Evolutionary conservation across 805 yeast species (phyloP).

Genomic region (Saccharomycopsis sp.): DNA sequence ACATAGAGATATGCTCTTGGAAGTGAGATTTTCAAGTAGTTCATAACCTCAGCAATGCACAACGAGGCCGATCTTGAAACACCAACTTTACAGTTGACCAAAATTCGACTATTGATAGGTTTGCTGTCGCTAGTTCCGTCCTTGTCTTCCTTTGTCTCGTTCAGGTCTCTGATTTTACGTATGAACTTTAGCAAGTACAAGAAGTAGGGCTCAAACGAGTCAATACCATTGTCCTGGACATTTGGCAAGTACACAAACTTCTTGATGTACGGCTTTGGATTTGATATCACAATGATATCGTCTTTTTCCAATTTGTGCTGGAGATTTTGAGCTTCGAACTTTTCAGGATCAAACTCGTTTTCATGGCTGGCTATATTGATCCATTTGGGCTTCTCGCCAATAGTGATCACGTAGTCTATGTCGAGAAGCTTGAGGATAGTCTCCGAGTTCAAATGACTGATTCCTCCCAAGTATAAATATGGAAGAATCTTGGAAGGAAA

Average conservation of each 20-base stretch:
- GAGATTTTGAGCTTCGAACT: constrained; percentile 2
- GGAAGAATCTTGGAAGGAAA: constrained; percentile 81
- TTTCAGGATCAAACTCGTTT: constrained; percentile 15
- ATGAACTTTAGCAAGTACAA: constrained; percentile 17
- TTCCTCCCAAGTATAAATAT: constrained; percentile 79
- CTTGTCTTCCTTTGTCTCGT: constrained; percentile 38
- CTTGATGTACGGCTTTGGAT: constrained; percentile 20
- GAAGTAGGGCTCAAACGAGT: constrained; percentile 45
- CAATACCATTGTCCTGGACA: constrained; percentile 89
- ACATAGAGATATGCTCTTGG: constrained; percentile 83
- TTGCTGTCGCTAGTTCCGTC: neutral
- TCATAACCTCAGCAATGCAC: constrained; percentile 93
- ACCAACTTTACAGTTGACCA: constrained; percentile 94
- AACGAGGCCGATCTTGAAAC: constrained; percentile 94
- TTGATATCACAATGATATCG: constrained; percentile 19
- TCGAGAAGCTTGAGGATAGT: constrained; percentile 58
- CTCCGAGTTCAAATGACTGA: constrained; percentile 72
- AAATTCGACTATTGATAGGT: constrained; percentile 28
- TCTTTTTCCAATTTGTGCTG: constrained; percentile 8
- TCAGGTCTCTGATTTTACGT: constrained; percentile 34
- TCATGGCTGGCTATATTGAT: constrained; percentile 25
- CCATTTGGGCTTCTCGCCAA: constrained; percentile 80
- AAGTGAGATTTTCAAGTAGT: constrained; percentile 57
- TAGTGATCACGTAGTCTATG: constrained; percentile 71
- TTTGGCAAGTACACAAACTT: constrained; percentile 53